Percentiles rank a stretch among this genome's conserved stretches.
Evolutionary conservation across 805 yeast species (phyloP).

Genomic region (Wickerhamiella lipophila): DNA sequence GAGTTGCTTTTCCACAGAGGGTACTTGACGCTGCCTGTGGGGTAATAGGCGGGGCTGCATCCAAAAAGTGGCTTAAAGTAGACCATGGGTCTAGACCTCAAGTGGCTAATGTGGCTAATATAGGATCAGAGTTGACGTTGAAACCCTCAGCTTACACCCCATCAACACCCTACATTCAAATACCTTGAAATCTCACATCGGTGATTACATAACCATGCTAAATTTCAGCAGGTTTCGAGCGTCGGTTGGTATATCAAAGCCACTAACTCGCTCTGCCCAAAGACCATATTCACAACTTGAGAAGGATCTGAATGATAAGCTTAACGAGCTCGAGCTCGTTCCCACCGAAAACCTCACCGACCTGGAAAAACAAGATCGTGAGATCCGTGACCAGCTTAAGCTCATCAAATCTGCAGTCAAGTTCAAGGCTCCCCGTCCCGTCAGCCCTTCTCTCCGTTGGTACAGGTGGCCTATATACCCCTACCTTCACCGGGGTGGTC

Average conservation of each 20-base stretch:
- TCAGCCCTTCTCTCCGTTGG: slow-evolving; percentile 82
- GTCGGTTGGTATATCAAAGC: neutral
- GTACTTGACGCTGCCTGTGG: too few species aligned
- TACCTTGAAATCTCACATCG: neutral
- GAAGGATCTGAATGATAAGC: slow-evolving; percentile 18
- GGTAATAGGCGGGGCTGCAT: too few species aligned
- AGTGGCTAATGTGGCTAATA: neutral
- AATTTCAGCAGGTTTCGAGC: slow-evolving; percentile 3
- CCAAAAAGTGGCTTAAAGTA: too few species aligned
- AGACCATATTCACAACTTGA: slow-evolving; percentile 13
- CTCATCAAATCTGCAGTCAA: slow-evolving; percentile 56
- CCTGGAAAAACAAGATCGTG: slow-evolving; percentile 65
- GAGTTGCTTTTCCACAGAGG: too few species aligned
- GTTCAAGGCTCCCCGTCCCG: slow-evolving; percentile 64
- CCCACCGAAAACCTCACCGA: slow-evolving; percentile 39
- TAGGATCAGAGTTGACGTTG: neutral
- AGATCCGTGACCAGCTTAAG: slow-evolving; percentile 58
- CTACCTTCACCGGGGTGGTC: slow-evolving; percentile 76
- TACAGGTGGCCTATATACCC: slow-evolving; percentile 77
- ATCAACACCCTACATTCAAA: too few species aligned
- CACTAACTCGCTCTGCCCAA: neutral
- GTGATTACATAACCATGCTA: neutral
- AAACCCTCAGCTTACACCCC: too few species aligned
- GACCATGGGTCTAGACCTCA: neutral
- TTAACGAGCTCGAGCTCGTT: slow-evolving; percentile 30